phyloP scores from a whole-genome alignment of 371 early-diverging fungal species.

The Syncephalastrum contaminatum region DNA sequence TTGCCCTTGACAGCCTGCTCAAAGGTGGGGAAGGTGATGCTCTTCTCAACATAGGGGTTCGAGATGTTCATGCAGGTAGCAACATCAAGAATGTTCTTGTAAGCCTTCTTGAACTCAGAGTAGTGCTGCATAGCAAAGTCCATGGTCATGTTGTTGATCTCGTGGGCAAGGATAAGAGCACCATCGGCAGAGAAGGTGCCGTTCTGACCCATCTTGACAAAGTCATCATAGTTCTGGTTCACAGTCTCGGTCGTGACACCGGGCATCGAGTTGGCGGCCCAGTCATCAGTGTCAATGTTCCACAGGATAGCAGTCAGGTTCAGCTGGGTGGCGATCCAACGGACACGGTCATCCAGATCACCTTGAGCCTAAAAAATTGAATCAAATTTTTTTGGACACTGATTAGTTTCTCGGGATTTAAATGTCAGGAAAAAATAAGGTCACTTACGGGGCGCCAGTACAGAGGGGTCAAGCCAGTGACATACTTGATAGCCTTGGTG shows the following conservation, averaged over 20 bases:
- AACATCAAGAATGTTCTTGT: conserved; percentile 44
- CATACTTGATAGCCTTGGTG: conserved; percentile 51
- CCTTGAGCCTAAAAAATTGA: conserved; percentile 31
- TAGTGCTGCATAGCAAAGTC: conserved; percentile 35
- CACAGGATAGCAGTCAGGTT: conserved; percentile 49
- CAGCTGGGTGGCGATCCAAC: conserved; percentile 50
- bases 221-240: conserved; percentile 30
- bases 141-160: conserved; percentile 53
- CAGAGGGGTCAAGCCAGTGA: conserved; percentile 52
- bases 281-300: conserved; percentile 49
- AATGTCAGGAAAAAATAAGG: conserved; percentile 1
- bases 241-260: conserved; percentile 26
- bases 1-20: conserved; percentile 15
- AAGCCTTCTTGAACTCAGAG: conserved; percentile 33
- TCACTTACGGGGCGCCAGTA: conserved; percentile 55
- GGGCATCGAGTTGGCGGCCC: conserved; percentile 31
- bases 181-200: conserved; percentile 40
- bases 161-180: conserved; percentile 49
- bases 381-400: not conserved
- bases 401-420: too few relatives aligned
- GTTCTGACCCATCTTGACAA: conserved; percentile 41
- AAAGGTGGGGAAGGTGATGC: conserved; percentile 26
- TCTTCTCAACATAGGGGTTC: conserved; percentile 45
- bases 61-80: conserved; percentile 52
- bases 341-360: conserved; percentile 58